Evolutionary conservation across 139 green algal species (phyloP).

Genomic region (Choricystis sp.): DNA sequence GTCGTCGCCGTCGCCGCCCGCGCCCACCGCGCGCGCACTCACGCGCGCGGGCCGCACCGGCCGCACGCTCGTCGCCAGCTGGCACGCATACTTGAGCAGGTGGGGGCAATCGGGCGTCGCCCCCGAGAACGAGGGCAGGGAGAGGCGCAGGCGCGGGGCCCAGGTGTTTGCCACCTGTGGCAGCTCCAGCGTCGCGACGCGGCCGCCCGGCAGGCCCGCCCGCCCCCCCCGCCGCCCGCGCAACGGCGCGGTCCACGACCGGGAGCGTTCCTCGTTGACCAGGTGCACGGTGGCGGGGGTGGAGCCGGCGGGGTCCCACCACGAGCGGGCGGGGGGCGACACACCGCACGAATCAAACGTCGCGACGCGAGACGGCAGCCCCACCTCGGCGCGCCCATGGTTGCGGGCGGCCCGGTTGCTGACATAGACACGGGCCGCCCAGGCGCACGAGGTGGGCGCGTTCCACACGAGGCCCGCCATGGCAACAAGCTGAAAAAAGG

Average conservation of each 20-base stretch:
- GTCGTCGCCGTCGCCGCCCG: slow-evolving; percentile 5
- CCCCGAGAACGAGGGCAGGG: slow-evolving; percentile 63
- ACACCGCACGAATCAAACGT: too few relatives aligned
- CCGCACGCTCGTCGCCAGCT: slow-evolving; percentile 47
- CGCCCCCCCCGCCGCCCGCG: neutral
- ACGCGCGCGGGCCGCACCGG: slow-evolving; percentile 21
- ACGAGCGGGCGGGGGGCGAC: slow-evolving; percentile 8
- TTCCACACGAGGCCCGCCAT: slow-evolving; percentile 88
- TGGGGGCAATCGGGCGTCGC: slow-evolving; percentile 40
- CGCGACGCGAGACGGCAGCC: slow-evolving; percentile 64
- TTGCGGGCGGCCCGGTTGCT: slow-evolving; percentile 56
- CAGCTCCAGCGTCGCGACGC: neutral
- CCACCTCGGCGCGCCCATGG: slow-evolving; percentile 53
- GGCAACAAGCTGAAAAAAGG: slow-evolving; percentile 41
- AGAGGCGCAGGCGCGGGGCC: slow-evolving; percentile 28
- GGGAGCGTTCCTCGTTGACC: neutral
- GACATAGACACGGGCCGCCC: slow-evolving; percentile 78
- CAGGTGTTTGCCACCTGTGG: neutral
- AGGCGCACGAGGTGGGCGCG: slow-evolving; percentile 82
- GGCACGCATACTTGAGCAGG: slow-evolving; percentile 62
- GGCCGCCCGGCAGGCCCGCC: neutral
- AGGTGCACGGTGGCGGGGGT: neutral
- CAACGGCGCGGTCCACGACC: slow-evolving; percentile 1
- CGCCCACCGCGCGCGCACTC: neutral
- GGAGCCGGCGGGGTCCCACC: neutral